Evolutionary conservation across 73 alveolate species (phyloP).

Genomic region (Blepharisma japonicum): DNA sequence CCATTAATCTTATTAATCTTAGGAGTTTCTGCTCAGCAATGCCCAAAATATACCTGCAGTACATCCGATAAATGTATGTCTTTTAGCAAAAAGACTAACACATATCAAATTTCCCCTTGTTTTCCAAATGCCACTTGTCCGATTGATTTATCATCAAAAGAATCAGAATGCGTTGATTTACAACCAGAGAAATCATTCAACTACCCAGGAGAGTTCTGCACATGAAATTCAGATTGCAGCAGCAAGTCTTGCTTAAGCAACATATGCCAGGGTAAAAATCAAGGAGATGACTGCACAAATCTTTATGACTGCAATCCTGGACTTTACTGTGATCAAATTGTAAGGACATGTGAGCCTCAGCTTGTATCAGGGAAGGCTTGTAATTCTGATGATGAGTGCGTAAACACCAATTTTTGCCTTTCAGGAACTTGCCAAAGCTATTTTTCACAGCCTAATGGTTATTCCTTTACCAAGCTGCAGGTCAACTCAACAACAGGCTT

Average conservation of each 20-base stretch:
- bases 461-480: not conserved
- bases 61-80: too few relatives aligned
- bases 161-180: too few relatives aligned
- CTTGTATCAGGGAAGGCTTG: not conserved
- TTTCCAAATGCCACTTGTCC: too few relatives aligned
- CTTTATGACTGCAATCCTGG: conserved; percentile 14
- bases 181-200: not conserved
- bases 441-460: not conserved
- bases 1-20: too few relatives aligned
- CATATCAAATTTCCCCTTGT: too few relatives aligned
- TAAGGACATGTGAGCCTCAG: not conserved
- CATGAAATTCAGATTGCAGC: not conserved
- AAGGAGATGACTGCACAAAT: not conserved
- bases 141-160: too few relatives aligned
- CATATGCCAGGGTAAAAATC: not conserved
- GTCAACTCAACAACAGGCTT: not conserved
- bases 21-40: too few relatives aligned
- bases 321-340: not conserved
- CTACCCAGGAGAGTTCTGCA: conserved; percentile 23
- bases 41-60: too few relatives aligned
- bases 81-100: too few relatives aligned
- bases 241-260: not conserved
- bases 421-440: not conserved
- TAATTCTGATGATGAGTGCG: not conserved
- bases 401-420: not conserved